Evolutionary conservation across 768 basidiomycete genomes (phyloP).

Genomic region (Russula abietina): DNA sequence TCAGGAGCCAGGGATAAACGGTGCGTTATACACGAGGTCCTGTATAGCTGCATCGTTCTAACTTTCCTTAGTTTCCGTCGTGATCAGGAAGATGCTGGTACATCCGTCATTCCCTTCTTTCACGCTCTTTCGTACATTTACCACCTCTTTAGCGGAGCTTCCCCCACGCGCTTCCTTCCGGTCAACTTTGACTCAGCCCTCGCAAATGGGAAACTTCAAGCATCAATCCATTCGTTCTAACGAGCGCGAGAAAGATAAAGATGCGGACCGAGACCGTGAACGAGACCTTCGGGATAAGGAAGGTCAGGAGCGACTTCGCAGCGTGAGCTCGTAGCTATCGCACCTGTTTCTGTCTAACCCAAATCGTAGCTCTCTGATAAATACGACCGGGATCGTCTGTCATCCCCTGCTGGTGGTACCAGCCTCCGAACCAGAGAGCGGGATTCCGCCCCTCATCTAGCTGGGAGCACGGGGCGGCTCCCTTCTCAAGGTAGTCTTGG

Average conservation of each 20-base stretch:
- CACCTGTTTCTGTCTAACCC: constrained; percentile 8
- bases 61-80: constrained; percentile 56
- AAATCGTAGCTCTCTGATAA: constrained; percentile 71
- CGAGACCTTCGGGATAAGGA: constrained; percentile 64
- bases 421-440: constrained; percentile 58
- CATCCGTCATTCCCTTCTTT: constrained; percentile 19
- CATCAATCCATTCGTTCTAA: constrained; percentile 72
- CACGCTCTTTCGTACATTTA: constrained; percentile 11
- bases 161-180: constrained; percentile 63
- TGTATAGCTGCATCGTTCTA: constrained; percentile 22
- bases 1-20: constrained; percentile 60
- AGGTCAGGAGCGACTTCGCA: constrained; percentile 71
- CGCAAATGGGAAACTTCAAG: constrained; percentile 91
- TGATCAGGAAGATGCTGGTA: constrained; percentile 71
- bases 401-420: constrained; percentile 40
- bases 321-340: constrained; percentile 42
- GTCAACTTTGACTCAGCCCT: constrained; percentile 68
- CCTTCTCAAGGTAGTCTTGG: constrained; percentile 31
- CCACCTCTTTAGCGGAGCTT: constrained; percentile 36
- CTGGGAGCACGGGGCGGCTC: constrained; percentile 39
- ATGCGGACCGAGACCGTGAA: constrained; percentile 43
- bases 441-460: constrained; percentile 57
- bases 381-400: constrained; percentile 76
- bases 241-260: constrained; percentile 44
- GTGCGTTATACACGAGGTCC: constrained; percentile 33